Evolutionary conservation across 2,329 filamentous ascomycete genomes (phyloP), one percentile per base, ranked within the genome.

Genomic region (Sclerotiophoma versabilis): DNA sequence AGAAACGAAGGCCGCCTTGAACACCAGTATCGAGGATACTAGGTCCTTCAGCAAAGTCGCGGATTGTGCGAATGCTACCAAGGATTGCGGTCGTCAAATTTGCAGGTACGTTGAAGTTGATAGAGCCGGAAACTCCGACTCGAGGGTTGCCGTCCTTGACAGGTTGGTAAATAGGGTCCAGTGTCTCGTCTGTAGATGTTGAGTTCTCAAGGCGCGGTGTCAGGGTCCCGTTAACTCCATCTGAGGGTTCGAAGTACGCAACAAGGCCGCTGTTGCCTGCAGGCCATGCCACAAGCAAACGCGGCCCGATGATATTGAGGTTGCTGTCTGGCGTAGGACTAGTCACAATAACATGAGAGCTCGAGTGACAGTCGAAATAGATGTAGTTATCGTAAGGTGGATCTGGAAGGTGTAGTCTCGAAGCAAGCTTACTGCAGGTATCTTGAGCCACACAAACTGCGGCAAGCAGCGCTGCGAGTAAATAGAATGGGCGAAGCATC

Each of bases 301-400:
- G 77, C 8, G 85, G 85, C 0, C 79, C 77, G 54, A 87, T 83
- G 27, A 84, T 74, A 1, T 75, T 79, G 1, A 86, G 72, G 60
- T 87, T 79, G 50, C 81, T 85, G 14, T 80, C 76, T 1, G 77
- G 63, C 0, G 81, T 69, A 12, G 86, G 85, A 54, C 79, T 86
- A 0, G 85, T 88, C 0, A 88, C 74, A 0, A 89, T 81, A 0
- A 85, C 83, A 59, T 88, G 86, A 5, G 80, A 79, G 27, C 82
- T 80, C 1, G 80, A 78, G 57, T 86, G 79, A 68, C 85, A 88
- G 64, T 88, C 85, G 0, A 84, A 87, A 60, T 86, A 84, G 72
- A 89, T 87, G 71, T 84, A 87, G 63, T 88, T 87, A 32, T 84
- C 77, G 55, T 87, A 87, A 0, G 85, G 85, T 1, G 81, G 79